These are phyloP conservation scores for Sporodiniella umbellata DNA, from an alignment of 371 early-diverging fungal genomes.

Conservation along the genomic window DNA sequence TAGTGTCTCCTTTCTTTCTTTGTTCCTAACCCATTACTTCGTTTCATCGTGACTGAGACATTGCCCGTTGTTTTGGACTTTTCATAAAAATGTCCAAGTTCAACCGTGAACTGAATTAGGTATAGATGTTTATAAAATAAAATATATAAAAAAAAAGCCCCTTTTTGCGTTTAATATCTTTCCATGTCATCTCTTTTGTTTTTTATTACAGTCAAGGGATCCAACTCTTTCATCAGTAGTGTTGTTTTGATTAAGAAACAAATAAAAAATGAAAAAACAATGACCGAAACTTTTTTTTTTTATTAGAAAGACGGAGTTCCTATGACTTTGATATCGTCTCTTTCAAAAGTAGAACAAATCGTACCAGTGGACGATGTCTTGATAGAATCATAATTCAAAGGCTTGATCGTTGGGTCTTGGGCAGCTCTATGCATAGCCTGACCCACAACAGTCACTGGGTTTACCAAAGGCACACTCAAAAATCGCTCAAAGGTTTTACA, in stretches of 20 bases:
- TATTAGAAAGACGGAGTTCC: neutral
- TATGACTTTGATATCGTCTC: slow-evolving; percentile 9
- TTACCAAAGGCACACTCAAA: slow-evolving; percentile 13
- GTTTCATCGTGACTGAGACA: slow-evolving; percentile 46
- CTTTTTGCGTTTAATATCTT: too few species aligned
- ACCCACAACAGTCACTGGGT: slow-evolving; percentile 26
- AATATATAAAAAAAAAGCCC: neutral
- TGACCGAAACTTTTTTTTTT: neutral
- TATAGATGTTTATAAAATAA: neutral
- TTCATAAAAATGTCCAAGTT: slow-evolving; percentile 45
- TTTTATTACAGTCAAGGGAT: slow-evolving; percentile 37
- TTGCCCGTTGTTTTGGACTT: slow-evolving; percentile 35
- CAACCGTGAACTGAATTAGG: slow-evolving; percentile 37
- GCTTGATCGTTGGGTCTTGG: slow-evolving; percentile 4
- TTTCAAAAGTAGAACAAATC: slow-evolving; percentile 1
- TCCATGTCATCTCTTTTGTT: too few species aligned
- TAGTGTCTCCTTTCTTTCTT: neutral
- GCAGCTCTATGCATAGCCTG: slow-evolving; percentile 35
- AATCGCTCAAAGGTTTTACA: slow-evolving; percentile 12
- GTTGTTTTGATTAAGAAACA: slow-evolving; percentile 5
- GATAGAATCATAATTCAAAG: neutral
- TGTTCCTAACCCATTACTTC: too few species aligned
- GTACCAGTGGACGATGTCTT: slow-evolving; percentile 11
- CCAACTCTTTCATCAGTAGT: slow-evolving; percentile 45
- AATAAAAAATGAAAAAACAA: slow-evolving; percentile 2